Evolutionary conservation across 768 basidiomycete genomes (phyloP).

Genomic region (Tylopilus sp.): DNA sequence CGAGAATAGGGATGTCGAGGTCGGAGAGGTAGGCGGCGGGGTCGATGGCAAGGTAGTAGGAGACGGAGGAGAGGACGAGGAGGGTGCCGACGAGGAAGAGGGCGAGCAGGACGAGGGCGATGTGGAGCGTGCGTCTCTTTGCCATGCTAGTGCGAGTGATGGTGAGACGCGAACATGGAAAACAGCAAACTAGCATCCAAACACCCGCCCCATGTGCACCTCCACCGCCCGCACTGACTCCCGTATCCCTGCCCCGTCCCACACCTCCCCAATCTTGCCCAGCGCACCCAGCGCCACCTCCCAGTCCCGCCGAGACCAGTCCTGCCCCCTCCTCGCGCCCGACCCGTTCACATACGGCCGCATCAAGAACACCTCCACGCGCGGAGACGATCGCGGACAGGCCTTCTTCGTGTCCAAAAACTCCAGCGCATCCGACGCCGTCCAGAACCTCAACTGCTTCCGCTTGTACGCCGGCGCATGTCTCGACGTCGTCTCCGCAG

Average conservation of each 20-base stretch:
- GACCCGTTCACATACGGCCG: conserved; percentile 39
- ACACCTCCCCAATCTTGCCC: conserved; percentile 44
- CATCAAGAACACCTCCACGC: conserved; percentile 50
- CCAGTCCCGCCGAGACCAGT: conserved; percentile 75
- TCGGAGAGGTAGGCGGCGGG: conserved; percentile 76
- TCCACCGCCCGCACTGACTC: conserved; percentile 49
- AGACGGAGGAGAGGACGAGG: conserved; percentile 86
- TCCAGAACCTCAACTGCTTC: conserved; percentile 50
- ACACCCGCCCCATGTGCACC: conserved; percentile 47
- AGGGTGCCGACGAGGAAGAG: conserved; percentile 86
- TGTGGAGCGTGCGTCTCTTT: conserved; percentile 44
- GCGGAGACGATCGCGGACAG: conserved; percentile 37
- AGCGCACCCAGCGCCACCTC: conserved; percentile 47
- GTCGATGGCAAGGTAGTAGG: conserved; percentile 85
- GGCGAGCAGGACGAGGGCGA: conserved; percentile 55
- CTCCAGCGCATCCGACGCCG: conserved; percentile 50
- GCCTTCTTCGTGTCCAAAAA: conserved; percentile 47
- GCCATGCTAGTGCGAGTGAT: conserved; percentile 33
- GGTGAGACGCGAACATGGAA: not conserved
- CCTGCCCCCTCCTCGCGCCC: conserved; percentile 65
- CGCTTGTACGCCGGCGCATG: conserved; percentile 54
- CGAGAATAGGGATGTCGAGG: conserved; percentile 60
- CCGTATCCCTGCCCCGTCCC: conserved; percentile 54
- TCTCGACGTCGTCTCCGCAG: conserved; percentile 37
- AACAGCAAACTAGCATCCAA: conserved; percentile 26